Evolutionary conservation across 2,329 filamentous ascomycete genomes (phyloP).

Genomic region (Aspergillus sp.): DNA sequence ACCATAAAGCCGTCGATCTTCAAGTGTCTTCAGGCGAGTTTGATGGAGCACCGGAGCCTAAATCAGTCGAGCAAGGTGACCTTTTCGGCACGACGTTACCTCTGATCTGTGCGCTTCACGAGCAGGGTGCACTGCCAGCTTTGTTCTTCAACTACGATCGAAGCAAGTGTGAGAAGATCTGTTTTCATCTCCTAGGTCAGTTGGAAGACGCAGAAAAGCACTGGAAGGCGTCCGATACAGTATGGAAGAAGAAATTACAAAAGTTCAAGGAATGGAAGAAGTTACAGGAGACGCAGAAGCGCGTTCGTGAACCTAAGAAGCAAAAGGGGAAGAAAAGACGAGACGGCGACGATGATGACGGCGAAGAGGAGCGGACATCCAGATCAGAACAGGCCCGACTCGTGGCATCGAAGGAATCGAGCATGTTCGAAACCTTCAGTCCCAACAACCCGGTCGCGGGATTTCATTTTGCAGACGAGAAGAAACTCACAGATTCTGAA

Average conservation of each 20-base stretch:
- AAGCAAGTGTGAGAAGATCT: conserved; percentile 64
- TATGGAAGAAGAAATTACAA: conserved; percentile 65
- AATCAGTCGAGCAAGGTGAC: conserved; percentile 31
- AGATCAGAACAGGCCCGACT: conserved; percentile 63
- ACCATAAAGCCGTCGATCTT: background rate
- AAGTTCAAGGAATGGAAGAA: conserved; percentile 55
- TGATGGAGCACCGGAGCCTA: conserved; percentile 20
- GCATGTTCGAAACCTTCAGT: conserved; percentile 68
- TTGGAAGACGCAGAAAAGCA: conserved; percentile 59
- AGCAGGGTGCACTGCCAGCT: conserved; percentile 69
- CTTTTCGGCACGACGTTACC: conserved; percentile 57
- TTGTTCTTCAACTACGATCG: conserved; percentile 81
- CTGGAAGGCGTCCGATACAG: conserved; percentile 47
- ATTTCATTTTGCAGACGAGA: conserved; percentile 63
- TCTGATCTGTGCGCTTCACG: conserved; percentile 53
- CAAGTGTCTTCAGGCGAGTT: conserved; percentile 21
- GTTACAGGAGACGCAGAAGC: conserved; percentile 50
- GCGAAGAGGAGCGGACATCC: conserved; percentile 51
- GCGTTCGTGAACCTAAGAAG: conserved; percentile 41
- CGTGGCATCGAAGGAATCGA: conserved; percentile 58
- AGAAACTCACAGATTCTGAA: conserved; percentile 62
- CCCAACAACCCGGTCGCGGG: conserved; percentile 61
- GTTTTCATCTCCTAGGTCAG: conserved; percentile 55
- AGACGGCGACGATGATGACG: background rate
- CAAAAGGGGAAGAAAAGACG: background rate